Conservation (phyloP, 192 early-diverging fungal genomes). For the Globomyces pollinis-pini region DNA sequence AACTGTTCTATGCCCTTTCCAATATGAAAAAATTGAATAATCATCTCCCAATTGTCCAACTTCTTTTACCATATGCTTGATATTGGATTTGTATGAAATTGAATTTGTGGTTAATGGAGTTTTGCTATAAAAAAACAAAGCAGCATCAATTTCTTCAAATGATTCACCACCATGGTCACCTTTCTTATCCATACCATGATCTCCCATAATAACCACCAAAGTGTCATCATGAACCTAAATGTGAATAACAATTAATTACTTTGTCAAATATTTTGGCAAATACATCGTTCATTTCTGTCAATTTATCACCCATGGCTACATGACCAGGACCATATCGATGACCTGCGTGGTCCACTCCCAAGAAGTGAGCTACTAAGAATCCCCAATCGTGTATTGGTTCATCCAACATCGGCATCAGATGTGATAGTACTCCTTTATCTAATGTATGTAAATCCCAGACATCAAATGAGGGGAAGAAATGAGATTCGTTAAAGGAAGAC, state of each 20-base stretch:
- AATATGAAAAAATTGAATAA: slow-evolving; percentile 18
- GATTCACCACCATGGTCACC: slow-evolving; percentile 98
- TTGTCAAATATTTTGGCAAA: slow-evolving; percentile 54
- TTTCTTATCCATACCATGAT: slow-evolving; percentile 93
- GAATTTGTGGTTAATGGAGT: slow-evolving; percentile 10
- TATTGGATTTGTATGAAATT: neutral
- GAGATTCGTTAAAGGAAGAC: slow-evolving; percentile 37
- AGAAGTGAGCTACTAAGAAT: slow-evolving; percentile 80
- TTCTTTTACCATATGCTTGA: neutral
- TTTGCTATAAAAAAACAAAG: slow-evolving; percentile 75
- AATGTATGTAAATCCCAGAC: slow-evolving; percentile 92
- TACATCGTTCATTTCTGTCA: slow-evolving; percentile 77
- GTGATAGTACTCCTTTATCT: slow-evolving; percentile 72
- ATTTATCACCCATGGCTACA: slow-evolving; percentile 76
- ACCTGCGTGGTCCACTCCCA: slow-evolving; percentile 80
- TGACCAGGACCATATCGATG: slow-evolving; percentile 85
- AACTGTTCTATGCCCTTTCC: slow-evolving; percentile 45
- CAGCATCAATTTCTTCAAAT: slow-evolving; percentile 79
- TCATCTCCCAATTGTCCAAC: slow-evolving; percentile 9
- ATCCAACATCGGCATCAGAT: slow-evolving; percentile 42
- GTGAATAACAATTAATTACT: too few relatives aligned
- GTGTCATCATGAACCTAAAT: slow-evolving; percentile 80
- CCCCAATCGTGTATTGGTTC: slow-evolving; percentile 51
- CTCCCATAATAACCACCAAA: slow-evolving; percentile 82
- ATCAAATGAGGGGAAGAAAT: slow-evolving; percentile 48